Evolutionary conservation across 2,329 filamentous ascomycete species (phyloP).

Genomic region (Pseudocercospora crystallina): DNA sequence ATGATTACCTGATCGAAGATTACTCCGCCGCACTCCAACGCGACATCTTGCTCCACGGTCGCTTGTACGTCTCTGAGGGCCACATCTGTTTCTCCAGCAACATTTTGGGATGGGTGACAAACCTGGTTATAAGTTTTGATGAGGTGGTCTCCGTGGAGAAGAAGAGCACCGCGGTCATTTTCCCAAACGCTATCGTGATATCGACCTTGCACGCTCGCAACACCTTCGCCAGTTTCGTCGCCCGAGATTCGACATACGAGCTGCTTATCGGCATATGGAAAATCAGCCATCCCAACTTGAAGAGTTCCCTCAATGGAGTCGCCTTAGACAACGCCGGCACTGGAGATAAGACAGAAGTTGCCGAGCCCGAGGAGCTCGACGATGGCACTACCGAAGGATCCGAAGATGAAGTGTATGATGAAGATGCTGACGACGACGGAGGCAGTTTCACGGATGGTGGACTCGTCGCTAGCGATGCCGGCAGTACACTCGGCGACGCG

Average conservation of each 20-base stretch:
- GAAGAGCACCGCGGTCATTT: conserved; percentile 89
- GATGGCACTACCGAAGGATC: conserved; percentile 61
- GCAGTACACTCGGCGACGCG: conserved; percentile 50
- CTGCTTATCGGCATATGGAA: conserved; percentile 98
- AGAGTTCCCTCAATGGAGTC: conserved; percentile 88
- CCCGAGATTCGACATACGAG: conserved; percentile 93
- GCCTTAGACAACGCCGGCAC: conserved; percentile 72
- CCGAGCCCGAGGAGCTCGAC: conserved; percentile 58
- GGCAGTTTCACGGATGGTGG: conserved; percentile 63
- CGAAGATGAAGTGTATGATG: conserved; percentile 75
- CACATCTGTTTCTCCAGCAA: conserved; percentile 99
- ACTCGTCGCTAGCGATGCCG: conserved; percentile 49
- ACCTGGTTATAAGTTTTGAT: conserved; percentile 95
- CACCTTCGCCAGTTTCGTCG: conserved; percentile 92
- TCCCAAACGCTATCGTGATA: conserved; percentile 96
- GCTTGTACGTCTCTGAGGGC: conserved; percentile 93
- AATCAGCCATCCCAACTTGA: conserved; percentile 86
- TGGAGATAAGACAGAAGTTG: conserved; percentile 88
- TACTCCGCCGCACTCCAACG: conserved; percentile 95
- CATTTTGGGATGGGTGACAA: conserved; percentile 97
- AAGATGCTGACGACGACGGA: conserved; percentile 68
- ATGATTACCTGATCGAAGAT: conserved; percentile 97
- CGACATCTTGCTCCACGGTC: conserved; percentile 90
- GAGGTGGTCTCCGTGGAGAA: conserved; percentile 97
- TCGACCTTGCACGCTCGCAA: conserved; percentile 94